Conservation (phyloP, 2,329 filamentous ascomycete species). For the Fusarium irregulare region DNA sequence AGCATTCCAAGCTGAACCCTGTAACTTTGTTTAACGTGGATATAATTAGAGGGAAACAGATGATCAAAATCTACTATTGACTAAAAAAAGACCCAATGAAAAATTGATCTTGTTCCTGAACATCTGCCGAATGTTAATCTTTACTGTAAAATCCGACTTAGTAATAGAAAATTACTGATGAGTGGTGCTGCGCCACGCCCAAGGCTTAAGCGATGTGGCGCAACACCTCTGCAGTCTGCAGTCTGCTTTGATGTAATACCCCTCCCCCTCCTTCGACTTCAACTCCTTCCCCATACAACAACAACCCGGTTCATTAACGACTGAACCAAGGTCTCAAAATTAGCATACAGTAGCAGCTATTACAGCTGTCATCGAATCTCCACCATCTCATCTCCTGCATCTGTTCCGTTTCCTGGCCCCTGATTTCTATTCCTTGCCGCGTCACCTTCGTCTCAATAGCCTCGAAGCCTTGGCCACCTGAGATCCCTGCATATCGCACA, state of each 20-base stretch:
- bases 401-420: slow-evolving; percentile 2
- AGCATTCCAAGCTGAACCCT: neutral
- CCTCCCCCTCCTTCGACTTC: slow-evolving; percentile 36
- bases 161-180: neutral
- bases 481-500: slow-evolving; percentile 27
- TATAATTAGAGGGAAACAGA: neutral
- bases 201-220: slow-evolving; percentile 43
- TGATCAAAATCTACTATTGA: neutral
- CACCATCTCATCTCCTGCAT: slow-evolving; percentile 32
- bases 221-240: slow-evolving; percentile 2
- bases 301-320: slow-evolving; percentile 33
- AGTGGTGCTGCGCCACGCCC: slow-evolving; percentile 39
- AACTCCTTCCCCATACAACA: slow-evolving; percentile 32
- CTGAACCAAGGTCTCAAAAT: slow-evolving; percentile 19
- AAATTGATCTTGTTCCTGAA: neutral
- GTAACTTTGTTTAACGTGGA: neutral
- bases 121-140: slow-evolving; percentile 16
- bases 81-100: neutral
- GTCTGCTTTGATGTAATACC: slow-evolving; percentile 21
- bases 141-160: neutral
- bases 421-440: slow-evolving; percentile 12
- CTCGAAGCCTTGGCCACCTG: slow-evolving; percentile 21
- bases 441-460: slow-evolving; percentile 18
- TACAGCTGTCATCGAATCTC: slow-evolving; percentile 31
- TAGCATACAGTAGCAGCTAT: slow-evolving; percentile 31